A percentile compares a stretch with the other conserved stretches of the same genome.
These are phyloP conservation scores for Agastache rugosa DNA, from an alignment of 257 asterid genomes.

Conservation along the genomic window DNA sequence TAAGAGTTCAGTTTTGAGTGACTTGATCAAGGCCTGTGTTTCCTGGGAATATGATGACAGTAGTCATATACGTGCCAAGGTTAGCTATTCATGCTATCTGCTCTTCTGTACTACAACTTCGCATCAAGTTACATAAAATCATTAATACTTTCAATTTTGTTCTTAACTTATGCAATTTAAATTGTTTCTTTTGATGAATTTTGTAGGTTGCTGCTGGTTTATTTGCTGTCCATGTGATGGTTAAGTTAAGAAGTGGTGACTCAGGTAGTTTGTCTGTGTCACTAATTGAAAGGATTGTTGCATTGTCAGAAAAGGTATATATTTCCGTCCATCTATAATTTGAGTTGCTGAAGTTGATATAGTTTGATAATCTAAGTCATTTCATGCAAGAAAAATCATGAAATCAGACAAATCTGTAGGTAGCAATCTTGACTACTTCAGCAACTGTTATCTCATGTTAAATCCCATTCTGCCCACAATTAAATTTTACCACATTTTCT, in stretches of 20 bases:
- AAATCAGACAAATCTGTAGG: slow-evolving; percentile 24
- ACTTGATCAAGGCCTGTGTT: slow-evolving; percentile 73
- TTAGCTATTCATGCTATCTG: slow-evolving; percentile 42
- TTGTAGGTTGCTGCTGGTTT: slow-evolving; percentile 76
- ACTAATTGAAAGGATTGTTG: slow-evolving; percentile 57
- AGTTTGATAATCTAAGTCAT: slow-evolving; percentile 4
- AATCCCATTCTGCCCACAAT: slow-evolving; percentile 9
- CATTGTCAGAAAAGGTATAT: slow-evolving; percentile 72
- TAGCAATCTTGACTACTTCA: slow-evolving; percentile 1
- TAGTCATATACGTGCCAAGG: slow-evolving; percentile 65
- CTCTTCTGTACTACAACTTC: slow-evolving; percentile 18
- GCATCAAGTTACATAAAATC: slow-evolving; percentile 11
- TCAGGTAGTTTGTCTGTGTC: slow-evolving; percentile 78
- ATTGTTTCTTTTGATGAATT: slow-evolving; percentile 30
- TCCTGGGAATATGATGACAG: slow-evolving; percentile 60
- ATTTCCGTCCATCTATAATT: slow-evolving; percentile 10
- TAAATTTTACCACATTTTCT: slow-evolving; percentile 16
- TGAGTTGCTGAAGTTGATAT: slow-evolving; percentile 23
- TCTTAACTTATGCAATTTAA: slow-evolving; percentile 4
- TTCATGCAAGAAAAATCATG: slow-evolving; percentile 19
- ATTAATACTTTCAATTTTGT: slow-evolving; percentile 2
- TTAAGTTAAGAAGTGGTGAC: slow-evolving; percentile 65
- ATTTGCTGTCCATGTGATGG: slow-evolving; percentile 72
- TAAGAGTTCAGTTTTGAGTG: slow-evolving; percentile 54
- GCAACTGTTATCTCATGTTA: slow-evolving; percentile 4